Evolutionary conservation across 2,329 filamentous ascomycete genomes (phyloP).

Genomic region (Alternaria incomplexa): DNA sequence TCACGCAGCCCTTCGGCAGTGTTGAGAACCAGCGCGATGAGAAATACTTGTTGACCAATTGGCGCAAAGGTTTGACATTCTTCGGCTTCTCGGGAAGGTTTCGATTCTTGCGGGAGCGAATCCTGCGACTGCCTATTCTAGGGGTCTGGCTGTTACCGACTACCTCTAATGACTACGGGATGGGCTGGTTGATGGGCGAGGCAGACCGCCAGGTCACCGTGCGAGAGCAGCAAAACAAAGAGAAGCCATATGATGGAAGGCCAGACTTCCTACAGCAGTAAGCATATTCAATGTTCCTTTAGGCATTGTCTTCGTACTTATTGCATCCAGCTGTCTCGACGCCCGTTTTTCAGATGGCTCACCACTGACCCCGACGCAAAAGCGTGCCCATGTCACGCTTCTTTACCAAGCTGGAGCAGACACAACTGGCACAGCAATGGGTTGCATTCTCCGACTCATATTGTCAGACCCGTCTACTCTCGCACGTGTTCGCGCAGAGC

Average conservation of each 20-base stretch:
- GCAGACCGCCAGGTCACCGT: constrained; percentile 41
- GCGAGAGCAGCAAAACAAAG: constrained; percentile 33
- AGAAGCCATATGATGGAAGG: constrained; percentile 26
- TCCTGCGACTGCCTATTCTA: constrained; percentile 35
- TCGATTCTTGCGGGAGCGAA: constrained; percentile 42
- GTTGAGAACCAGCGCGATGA: constrained; percentile 50
- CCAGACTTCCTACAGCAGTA: constrained; percentile 46
- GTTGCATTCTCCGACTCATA: constrained; percentile 40
- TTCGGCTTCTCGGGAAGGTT: constrained; percentile 48
- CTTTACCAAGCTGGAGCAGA: constrained; percentile 49
- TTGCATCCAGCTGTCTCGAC: constrained; percentile 35
- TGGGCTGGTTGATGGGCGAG: constrained; percentile 49
- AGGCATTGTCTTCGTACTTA: background rate
- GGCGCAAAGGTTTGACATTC: constrained; percentile 47
- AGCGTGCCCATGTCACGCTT: constrained; percentile 46
- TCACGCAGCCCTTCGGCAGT: constrained; percentile 48
- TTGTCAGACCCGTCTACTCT: constrained; percentile 20
- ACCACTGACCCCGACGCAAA: constrained; percentile 39
- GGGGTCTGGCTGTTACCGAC: constrained; percentile 41
- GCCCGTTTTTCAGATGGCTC: constrained; percentile 38
- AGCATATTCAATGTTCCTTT: background rate
- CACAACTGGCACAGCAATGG: constrained; percentile 45
- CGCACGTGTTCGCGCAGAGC: constrained; percentile 27
- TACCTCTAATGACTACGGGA: constrained; percentile 37
- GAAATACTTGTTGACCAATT: constrained; percentile 44